These are phyloP conservation scores for Colletotrichum higginsianum DNA, from an alignment of 2,329 filamentous ascomycete genomes.

Conservation along the genomic window DNA sequence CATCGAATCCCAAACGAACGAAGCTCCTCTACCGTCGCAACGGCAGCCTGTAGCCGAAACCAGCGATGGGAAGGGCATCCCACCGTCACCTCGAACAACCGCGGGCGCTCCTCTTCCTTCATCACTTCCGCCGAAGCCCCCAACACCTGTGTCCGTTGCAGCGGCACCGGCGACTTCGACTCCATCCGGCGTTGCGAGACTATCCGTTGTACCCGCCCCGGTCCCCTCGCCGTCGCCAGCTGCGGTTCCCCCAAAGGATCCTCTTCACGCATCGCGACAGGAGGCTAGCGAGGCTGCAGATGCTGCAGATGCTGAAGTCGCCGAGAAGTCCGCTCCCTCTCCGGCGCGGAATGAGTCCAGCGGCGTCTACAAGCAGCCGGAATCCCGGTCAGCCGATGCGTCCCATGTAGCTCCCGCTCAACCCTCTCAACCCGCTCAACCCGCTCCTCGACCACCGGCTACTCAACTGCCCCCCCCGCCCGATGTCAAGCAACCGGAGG, in stretches of 20 bases:
- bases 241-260: constrained; percentile 19
- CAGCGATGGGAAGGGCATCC: constrained; percentile 21
- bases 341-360: constrained; percentile 3
- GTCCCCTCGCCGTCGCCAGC: constrained; percentile 3
- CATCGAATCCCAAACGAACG: constrained; percentile 24
- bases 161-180: constrained; percentile 10
- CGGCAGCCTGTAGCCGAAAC: constrained; percentile 12
- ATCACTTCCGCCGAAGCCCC: constrained; percentile 22
- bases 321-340: constrained; percentile 1
- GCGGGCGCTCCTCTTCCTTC: constrained; percentile 13
- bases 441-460: background rate
- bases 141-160: constrained; percentile 19
- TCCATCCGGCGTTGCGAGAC: constrained; percentile 18
- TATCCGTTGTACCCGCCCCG: constrained; percentile 2
- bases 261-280: constrained; percentile 34
- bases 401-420: background rate
- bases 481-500: constrained; percentile 52
- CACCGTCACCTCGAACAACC: constrained; percentile 7
- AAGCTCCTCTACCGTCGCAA: constrained; percentile 11
- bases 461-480: constrained; percentile 45
- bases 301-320: background rate
- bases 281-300: constrained; percentile 17
- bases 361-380: constrained; percentile 25
- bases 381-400: constrained; percentile 14
- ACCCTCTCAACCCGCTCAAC: background rate